phyloP scores from a whole-genome alignment of 768 basidiomycete species.

The Amanita phalloides region DNA sequence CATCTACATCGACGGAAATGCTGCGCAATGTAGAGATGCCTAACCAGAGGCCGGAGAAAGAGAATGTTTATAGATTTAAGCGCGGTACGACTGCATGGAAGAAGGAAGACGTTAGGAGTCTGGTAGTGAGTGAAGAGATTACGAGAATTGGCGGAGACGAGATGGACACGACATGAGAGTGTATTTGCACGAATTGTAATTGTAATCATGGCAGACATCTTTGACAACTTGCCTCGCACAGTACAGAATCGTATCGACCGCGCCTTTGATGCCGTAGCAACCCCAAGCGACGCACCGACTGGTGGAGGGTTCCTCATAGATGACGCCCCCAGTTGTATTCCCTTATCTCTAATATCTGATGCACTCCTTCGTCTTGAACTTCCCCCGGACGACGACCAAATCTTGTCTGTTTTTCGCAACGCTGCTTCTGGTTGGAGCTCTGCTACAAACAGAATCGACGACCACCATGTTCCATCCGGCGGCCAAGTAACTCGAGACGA shows the following conservation, averaged over 20 bases:
- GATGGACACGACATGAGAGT: conserved; percentile 67
- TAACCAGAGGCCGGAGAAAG: conserved; percentile 74
- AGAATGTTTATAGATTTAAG: conserved; percentile 62
- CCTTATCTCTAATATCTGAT: conserved; percentile 43
- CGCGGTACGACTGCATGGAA: conserved; percentile 87
- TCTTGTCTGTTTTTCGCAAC: conserved; percentile 62
- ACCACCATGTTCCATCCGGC: conserved; percentile 9
- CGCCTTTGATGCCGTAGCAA: conserved; percentile 30
- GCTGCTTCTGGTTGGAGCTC: conserved; percentile 65
- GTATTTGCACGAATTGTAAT: neutral
- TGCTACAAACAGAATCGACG: conserved; percentile 10
- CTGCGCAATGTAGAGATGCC: conserved; percentile 91
- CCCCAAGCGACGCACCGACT: neutral
- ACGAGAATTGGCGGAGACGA: conserved; percentile 48
- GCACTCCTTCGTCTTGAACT: conserved; percentile 58
- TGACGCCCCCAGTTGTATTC: conserved; percentile 24
- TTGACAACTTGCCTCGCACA: conserved; percentile 27
- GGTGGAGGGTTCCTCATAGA: conserved; percentile 23
- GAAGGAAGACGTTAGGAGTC: conserved; percentile 60
- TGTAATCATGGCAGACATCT: conserved; percentile 14
- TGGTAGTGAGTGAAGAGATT: conserved; percentile 66
- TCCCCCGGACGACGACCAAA: conserved; percentile 61
- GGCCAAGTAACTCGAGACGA: conserved; percentile 49
- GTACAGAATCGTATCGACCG: conserved; percentile 39
- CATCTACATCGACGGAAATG: conserved; percentile 79